A percentile compares a stretch with the other conserved stretches of the same genome.
Evolutionary conservation across 1,139 yeast species (phyloP).

Genomic region (Geotrichum aggregatum): DNA sequence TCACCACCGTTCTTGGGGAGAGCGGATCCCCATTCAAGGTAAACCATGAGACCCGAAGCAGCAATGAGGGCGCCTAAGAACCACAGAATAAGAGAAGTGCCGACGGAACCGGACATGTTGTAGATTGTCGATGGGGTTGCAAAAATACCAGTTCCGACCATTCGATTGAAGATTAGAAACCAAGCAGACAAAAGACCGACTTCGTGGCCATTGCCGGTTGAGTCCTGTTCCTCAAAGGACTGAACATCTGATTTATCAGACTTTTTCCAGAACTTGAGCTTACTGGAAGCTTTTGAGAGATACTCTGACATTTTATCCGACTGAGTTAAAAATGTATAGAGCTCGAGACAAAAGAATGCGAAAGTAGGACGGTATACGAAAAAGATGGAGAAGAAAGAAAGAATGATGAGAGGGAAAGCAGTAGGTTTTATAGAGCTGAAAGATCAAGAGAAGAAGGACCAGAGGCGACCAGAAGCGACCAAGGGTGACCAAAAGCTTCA

Average conservation of each 20-base stretch:
- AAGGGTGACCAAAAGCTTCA: no score
- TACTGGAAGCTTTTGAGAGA: background rate
- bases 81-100: slow-evolving; percentile 66
- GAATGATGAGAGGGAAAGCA: background rate
- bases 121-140: slow-evolving; percentile 72
- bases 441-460: no score
- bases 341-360: background rate
- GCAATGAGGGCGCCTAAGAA: slow-evolving; percentile 68
- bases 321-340: background rate
- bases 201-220: slow-evolving; percentile 16
- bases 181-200: slow-evolving; percentile 66
- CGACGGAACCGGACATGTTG: slow-evolving; percentile 65
- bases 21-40: slow-evolving; percentile 80
- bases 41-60: slow-evolving; percentile 63
- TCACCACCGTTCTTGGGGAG: slow-evolving; percentile 88
- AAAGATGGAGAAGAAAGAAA: background rate
- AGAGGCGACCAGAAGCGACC: no score
- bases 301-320: background rate
- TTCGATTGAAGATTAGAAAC: slow-evolving; percentile 65
- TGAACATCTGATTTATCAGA: background rate
- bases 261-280: background rate
- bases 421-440: no score
- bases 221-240: background rate
- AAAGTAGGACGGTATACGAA: background rate
- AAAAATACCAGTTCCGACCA: slow-evolving; percentile 81